These are phyloP conservation scores for Monilinia vaccinii-corymbosi DNA, from an alignment of 2,329 filamentous ascomycete species.

Conservation along the genomic window DNA sequence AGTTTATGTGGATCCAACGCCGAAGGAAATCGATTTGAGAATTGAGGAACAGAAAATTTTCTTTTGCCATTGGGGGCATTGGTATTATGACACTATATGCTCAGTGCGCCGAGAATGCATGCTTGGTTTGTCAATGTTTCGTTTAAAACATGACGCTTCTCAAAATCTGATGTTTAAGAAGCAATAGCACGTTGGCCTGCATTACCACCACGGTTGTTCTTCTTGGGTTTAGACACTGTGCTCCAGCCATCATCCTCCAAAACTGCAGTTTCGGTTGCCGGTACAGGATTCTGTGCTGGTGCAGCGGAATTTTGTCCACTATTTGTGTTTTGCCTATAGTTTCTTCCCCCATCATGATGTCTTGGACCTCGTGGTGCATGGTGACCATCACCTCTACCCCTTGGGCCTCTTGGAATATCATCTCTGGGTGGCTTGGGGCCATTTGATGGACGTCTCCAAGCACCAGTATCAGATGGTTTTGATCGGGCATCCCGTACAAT, in stretches of 20 bases:
- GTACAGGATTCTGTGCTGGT: constrained; percentile 31
- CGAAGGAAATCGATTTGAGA: constrained; percentile 11
- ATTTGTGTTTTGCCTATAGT: constrained; percentile 27
- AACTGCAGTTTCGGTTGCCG: constrained; percentile 31
- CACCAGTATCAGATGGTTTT: constrained; percentile 48
- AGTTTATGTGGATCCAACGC: constrained; percentile 25
- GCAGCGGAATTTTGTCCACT: constrained; percentile 37
- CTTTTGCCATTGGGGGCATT: constrained; percentile 4
- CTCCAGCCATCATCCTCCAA: constrained; percentile 56
- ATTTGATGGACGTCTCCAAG: constrained; percentile 47
- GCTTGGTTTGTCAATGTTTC: constrained; percentile 9
- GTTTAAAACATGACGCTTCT: constrained; percentile 3
- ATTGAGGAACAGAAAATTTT: background rate
- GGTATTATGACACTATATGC: constrained; percentile 7
- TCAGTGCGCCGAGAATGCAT: constrained; percentile 11
- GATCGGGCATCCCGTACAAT: constrained; percentile 40
- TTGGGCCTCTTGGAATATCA: constrained; percentile 33
- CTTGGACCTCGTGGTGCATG: constrained; percentile 22
- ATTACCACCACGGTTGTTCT: constrained; percentile 30
- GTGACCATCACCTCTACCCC: constrained; percentile 34
- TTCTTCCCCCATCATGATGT: constrained; percentile 23
- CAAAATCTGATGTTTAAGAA: constrained; percentile 20
- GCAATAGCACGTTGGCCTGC: constrained; percentile 26
- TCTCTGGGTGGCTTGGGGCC: constrained; percentile 33
- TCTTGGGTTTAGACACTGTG: constrained; percentile 39